A percentile compares a stretch with the other conserved stretches of the same genome.
Conservation (phyloP, 1,284 basidiomycete species). For the Gymnopus androsaceus region DNA sequence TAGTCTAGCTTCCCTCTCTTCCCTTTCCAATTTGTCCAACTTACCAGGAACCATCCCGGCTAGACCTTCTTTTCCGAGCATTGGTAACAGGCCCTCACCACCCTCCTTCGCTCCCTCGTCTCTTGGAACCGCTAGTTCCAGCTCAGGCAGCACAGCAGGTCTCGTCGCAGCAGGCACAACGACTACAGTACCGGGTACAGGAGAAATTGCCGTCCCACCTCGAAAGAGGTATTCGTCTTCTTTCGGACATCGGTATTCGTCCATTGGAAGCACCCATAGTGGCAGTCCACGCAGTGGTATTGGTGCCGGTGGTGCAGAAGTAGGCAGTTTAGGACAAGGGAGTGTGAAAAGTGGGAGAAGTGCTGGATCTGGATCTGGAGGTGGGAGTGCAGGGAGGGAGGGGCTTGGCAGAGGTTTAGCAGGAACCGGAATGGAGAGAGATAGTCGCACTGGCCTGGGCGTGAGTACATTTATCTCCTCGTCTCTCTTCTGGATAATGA, state of each 20-base stretch:
- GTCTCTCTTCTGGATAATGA: background rate
- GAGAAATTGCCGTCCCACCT: conserved; percentile 21
- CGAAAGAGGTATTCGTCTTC: conserved; percentile 68
- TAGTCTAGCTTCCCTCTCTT: conserved; percentile 1
- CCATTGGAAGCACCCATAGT: conserved; percentile 17
- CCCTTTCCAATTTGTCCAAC: conserved; percentile 6
- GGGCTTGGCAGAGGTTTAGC: background rate
- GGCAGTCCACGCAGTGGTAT: conserved; percentile 13
- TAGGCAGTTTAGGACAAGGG: conserved; percentile 26
- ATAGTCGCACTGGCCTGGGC: background rate
- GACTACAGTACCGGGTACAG: conserved; percentile 10
- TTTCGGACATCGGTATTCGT: conserved; percentile 67
- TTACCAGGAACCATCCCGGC: background rate
- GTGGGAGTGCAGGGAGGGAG: background rate
- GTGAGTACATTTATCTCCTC: background rate
- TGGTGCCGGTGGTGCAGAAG: conserved; percentile 21
- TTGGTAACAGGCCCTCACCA: background rate
- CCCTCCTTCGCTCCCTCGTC: conserved; percentile 47
- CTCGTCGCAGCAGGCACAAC: background rate
- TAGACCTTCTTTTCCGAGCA: conserved; percentile 3
- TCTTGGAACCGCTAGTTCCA: conserved; percentile 38
- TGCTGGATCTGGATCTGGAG: background rate
- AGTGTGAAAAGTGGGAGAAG: conserved; percentile 4
- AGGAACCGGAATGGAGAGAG: background rate
- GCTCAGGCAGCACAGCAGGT: conserved; percentile 1